Evolutionary conservation across 768 basidiomycete species (phyloP), one percentile per base, ranked within the genome.

Genomic region (Trametopsis cervina): DNA sequence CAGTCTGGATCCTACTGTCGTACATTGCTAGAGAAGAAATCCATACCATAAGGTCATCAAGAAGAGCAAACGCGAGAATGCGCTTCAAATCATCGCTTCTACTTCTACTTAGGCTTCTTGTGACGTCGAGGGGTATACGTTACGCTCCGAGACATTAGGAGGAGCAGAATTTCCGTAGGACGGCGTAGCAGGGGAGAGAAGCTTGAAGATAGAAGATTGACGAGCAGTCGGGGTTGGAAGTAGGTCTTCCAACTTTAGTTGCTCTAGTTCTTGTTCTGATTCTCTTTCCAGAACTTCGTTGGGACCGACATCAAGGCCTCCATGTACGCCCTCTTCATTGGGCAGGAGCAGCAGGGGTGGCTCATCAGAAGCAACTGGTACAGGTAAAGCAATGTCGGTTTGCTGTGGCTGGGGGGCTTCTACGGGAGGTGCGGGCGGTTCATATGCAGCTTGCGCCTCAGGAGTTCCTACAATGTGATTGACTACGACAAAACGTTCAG

Each of bases 401-500:
- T 33, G 29, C 29, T 7, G 9, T 15, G 7, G 29, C 29, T 33
- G 29, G 9, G 7, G 9, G 15, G 29, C 29, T 15, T 33, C 29
- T 7, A 15, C 29, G 9, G 29, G 9, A 7, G 7, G 29, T 15
- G 29, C 29, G 9, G 29, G 9, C 15, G 7, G 29, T 15, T 33
- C 29, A 33, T 33, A 7, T 15, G 29, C 29, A 33, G 15, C 21
- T 21, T 53, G 50, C 17, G 52, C 50, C 4, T 56, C 44, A 7
- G 29, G 29, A 15, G 9, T 15, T 33, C 53, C 52, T n/a, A 67
- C 61, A 43, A 67, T 53, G 35, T 67, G 66, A 41, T 67, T 67
- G 53, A 62, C 66, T 67, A 40, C 15, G 33, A 21, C 24, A 22
- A n/a, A 9, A 46, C 0, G 26, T 20, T 27, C n/a, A 39, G 25